A percentile compares a stretch with the other conserved stretches of the same genome.
These are phyloP conservation scores for Hansenula anomala DNA, from an alignment of 1,139 yeast species.

Conservation along the genomic window DNA sequence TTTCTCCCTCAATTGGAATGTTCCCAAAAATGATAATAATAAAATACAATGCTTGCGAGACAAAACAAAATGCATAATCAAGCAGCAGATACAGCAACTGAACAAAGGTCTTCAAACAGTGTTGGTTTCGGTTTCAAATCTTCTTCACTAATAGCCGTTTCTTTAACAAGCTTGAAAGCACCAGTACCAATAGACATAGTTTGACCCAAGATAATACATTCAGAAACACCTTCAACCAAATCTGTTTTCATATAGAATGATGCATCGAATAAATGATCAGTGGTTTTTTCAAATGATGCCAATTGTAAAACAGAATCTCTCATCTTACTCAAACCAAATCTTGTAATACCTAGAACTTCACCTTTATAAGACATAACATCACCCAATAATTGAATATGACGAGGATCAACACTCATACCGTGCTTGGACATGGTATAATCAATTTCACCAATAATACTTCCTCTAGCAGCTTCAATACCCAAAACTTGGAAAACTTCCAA, in stretches of 20 bases:
- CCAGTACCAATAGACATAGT: conserved; percentile 98
- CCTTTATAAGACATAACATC: conserved; percentile 99
- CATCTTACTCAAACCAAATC: conserved; percentile 98
- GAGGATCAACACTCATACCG: conserved; percentile 99
- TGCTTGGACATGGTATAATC: conserved; percentile 98
- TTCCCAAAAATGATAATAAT: background rate
- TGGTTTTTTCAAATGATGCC: conserved; percentile 97
- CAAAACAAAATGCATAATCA: too few relatives aligned
- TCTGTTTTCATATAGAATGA: conserved; percentile 97
- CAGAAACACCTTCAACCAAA: conserved; percentile 95
- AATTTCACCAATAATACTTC: conserved; percentile 89
- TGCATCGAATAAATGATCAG: conserved; percentile 97
- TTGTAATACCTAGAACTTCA: conserved; percentile 94
- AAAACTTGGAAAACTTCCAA: conserved; percentile 84
- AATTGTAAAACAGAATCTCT: conserved; percentile 95
- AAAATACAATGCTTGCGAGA: too few relatives aligned
- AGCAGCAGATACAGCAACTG: background rate
- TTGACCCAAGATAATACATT: conserved; percentile 95
- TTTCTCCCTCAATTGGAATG: too few relatives aligned
- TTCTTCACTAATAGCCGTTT: conserved; percentile 40
- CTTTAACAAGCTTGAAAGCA: conserved; percentile 78
- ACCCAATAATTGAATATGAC: conserved; percentile 95
- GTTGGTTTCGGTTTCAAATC: conserved; percentile 49
- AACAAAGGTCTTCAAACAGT: conserved; percentile 54
- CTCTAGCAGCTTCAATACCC: conserved; percentile 97